Percentiles rank a stretch among this genome's conserved stretches.
These are phyloP conservation scores for Penicillium crustosum DNA, from an alignment of 2,329 filamentous ascomycete genomes.

Conservation along the genomic window DNA sequence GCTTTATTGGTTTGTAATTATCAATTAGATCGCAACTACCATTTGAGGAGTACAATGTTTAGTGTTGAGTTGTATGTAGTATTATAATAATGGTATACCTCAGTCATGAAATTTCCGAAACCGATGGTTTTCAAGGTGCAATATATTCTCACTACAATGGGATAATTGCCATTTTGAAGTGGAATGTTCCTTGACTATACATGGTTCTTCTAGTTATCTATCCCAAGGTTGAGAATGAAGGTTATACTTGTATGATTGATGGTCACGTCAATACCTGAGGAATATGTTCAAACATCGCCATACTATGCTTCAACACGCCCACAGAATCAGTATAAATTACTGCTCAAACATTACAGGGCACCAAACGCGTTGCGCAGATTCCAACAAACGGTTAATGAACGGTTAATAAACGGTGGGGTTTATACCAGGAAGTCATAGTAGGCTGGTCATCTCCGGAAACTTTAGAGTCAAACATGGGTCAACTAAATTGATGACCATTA, in stretches of 20 bases:
- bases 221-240: not conserved
- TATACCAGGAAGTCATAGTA: not conserved
- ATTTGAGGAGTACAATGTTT: too few species aligned
- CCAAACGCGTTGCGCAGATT: too few species aligned
- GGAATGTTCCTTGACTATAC: not conserved
- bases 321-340: not conserved
- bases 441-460: not conserved
- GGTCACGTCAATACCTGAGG: not conserved
- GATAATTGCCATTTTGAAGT: not conserved
- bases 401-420: not conserved
- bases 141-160: not conserved
- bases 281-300: not conserved
- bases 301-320: not conserved
- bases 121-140: too few species aligned
- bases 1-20: too few species aligned
- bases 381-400: not conserved
- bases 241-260: not conserved
- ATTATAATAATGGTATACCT: not conserved
- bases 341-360: fast-evolving
- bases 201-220: not conserved
- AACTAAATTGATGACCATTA: not conserved
- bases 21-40: too few species aligned
- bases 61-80: too few species aligned
- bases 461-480: not conserved
- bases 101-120: not conserved